Conservation (phyloP, 306 rosid species). For the Begonia peltatifolia region DNA sequence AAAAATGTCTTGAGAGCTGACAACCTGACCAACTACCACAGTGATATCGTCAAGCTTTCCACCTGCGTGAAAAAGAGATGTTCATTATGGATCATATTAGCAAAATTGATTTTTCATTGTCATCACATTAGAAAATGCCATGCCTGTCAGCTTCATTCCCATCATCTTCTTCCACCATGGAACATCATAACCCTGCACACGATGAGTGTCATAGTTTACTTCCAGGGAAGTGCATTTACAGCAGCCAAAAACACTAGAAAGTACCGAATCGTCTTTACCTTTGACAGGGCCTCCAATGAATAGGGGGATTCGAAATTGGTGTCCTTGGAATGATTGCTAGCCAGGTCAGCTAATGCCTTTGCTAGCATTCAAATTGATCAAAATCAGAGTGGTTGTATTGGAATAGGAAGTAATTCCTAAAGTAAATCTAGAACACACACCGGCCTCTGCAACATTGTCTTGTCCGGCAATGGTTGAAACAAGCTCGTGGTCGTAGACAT, state of each 20-base stretch:
- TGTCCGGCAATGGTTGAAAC: slow-evolving; percentile 21
- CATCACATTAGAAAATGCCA: background rate
- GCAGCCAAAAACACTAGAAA: too few relatives aligned
- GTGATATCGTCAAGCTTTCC: slow-evolving; percentile 89
- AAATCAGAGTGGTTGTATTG: slow-evolving; percentile 2
- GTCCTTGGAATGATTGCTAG: slow-evolving; percentile 64
- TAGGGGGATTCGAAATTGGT: slow-evolving; percentile 77
- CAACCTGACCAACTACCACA: slow-evolving; percentile 62
- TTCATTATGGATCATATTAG: slow-evolving; percentile 1
- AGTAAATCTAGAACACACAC: slow-evolving; percentile 27
- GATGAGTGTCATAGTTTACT: too few relatives aligned
- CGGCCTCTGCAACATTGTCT: slow-evolving; percentile 56
- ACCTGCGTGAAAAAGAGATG: slow-evolving; percentile 29
- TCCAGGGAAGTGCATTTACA: too few relatives aligned
- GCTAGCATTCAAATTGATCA: slow-evolving; percentile 42
- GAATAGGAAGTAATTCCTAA: background rate
- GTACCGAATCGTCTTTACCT: slow-evolving; percentile 22
- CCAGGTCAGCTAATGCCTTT: slow-evolving; percentile 79
- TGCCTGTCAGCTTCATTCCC: slow-evolving; percentile 88
- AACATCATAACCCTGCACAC: slow-evolving; percentile 54
- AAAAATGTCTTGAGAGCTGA: slow-evolving; percentile 32
- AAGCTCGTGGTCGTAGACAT: slow-evolving; percentile 66
- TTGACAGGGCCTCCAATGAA: slow-evolving; percentile 73
- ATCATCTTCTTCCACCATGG: slow-evolving; percentile 84
- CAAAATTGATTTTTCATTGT: background rate